Conservation (phyloP, 1,139 yeast genomes). For the Meyerozyma guilliermondii region DNA sequence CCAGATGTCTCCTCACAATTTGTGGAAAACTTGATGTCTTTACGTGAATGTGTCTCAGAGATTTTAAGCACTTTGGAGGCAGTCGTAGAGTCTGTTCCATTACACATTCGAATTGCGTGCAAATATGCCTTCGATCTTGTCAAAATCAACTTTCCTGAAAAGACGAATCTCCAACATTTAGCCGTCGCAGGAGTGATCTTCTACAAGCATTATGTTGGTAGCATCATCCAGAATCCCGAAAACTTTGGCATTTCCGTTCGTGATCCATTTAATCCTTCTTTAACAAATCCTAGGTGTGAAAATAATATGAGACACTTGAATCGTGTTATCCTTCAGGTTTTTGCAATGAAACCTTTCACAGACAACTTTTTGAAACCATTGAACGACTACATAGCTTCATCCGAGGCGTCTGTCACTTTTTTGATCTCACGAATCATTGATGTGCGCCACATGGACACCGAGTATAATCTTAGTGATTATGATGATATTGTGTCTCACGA, state of each 20-base stretch:
- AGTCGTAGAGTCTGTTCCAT: constrained; percentile 50
- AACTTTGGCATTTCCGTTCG: constrained; percentile 44
- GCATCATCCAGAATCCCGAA: constrained; percentile 67
- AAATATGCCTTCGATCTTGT: constrained; percentile 28
- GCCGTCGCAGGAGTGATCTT: constrained; percentile 68
- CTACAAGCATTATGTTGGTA: constrained; percentile 57
- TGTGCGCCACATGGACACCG: constrained; percentile 54
- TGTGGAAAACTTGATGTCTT: constrained; percentile 64
- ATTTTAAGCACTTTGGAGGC: constrained; percentile 40
- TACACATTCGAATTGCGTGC: constrained; percentile 46
- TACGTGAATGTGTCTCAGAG: constrained; percentile 68
- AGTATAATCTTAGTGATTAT: constrained; percentile 59
- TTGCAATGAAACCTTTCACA: constrained; percentile 63
- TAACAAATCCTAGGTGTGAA: constrained; percentile 19
- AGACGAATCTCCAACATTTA: constrained; percentile 48
- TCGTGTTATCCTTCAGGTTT: constrained; percentile 60
- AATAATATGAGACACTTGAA: constrained; percentile 56
- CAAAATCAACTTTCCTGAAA: constrained; percentile 45
- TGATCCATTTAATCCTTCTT: constrained; percentile 28
- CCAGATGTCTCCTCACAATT: constrained; percentile 64
- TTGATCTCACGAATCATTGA: constrained; percentile 47
- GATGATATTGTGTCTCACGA: constrained; percentile 68
- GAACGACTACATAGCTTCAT: constrained; percentile 60
- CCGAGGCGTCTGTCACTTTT: constrained; percentile 41
- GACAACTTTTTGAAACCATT: constrained; percentile 75